Conservation (phyloP, 129 eudicot genomes). For the Apium graveolens region DNA sequence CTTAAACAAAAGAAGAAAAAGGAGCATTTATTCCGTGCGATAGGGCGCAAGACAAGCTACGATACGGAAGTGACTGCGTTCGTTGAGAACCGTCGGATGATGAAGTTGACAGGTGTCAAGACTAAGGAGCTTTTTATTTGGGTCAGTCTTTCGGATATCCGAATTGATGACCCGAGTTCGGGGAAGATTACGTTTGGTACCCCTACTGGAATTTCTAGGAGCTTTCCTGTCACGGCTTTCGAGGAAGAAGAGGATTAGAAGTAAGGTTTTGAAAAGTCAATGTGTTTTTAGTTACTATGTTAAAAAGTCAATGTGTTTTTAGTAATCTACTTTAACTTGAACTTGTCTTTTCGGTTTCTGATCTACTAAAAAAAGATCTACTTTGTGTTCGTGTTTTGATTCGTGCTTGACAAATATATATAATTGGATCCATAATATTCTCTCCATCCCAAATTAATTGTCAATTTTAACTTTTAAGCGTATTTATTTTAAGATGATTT, state of each 20-base stretch:
- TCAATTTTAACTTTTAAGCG: too few species aligned
- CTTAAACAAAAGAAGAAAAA: constrained; percentile 53
- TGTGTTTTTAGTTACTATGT: too few species aligned
- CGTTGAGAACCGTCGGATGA: constrained; percentile 64
- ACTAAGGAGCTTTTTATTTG: constrained; percentile 79
- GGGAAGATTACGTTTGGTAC: constrained; percentile 72
- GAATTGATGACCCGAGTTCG: constrained; percentile 24
- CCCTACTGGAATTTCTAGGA: constrained; percentile 49
- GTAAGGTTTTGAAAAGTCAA: not conserved
- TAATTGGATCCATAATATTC: too few species aligned
- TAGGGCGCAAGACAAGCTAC: constrained; percentile 47
- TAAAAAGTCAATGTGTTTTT: not conserved
- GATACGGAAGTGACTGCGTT: constrained; percentile 76
- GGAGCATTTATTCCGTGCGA: constrained; percentile 43
- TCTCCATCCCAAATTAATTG: too few species aligned
- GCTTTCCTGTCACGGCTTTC: constrained; percentile 73
- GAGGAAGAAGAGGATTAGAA: constrained; percentile 23
- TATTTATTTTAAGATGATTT: too few species aligned
- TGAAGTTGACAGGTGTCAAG: constrained; percentile 70
- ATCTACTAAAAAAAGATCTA: too few species aligned
- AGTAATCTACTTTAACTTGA: not conserved
- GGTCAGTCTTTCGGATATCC: constrained; percentile 62
- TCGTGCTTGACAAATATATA: too few species aligned
- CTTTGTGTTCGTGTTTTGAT: too few species aligned
- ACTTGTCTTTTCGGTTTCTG: too few species aligned